Conservation (phyloP, 73 alveolate species). For the Paramecium primaurelia region DNA sequence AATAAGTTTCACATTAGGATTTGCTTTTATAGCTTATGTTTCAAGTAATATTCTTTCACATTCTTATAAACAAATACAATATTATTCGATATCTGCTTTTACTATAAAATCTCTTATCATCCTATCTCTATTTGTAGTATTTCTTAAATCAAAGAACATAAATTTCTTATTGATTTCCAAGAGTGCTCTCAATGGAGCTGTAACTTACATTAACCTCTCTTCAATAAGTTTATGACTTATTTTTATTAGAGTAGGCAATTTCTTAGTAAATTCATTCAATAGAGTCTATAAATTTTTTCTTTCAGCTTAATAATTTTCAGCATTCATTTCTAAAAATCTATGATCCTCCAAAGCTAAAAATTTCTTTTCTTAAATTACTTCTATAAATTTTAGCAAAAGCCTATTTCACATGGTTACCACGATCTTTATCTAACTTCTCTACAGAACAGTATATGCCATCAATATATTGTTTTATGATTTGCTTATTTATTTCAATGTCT, state of each 20-base stretch:
- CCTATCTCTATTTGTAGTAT: constrained; percentile 25
- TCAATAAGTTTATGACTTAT: constrained; percentile 41
- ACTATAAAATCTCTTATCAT: constrained; percentile 48
- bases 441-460: constrained; percentile 55
- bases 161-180: constrained; percentile 52
- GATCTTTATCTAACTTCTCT: constrained; percentile 21
- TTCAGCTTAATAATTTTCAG: not conserved
- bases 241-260: constrained; percentile 32
- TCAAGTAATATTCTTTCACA: constrained; percentile 22
- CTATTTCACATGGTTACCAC: constrained; percentile 44
- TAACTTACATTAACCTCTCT: constrained; percentile 25
- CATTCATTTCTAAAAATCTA: constrained; percentile 1
- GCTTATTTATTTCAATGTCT: constrained; percentile 54
- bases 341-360: constrained; percentile 20
- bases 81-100: constrained; percentile 43
- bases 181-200: constrained; percentile 32
- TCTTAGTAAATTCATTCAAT: constrained; percentile 41
- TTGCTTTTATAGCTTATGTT: not conserved
- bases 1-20: not conserved
- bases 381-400: constrained; percentile 36
- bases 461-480: not conserved
- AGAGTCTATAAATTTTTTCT: not conserved
- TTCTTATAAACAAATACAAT: constrained; percentile 31
- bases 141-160: constrained; percentile 33
- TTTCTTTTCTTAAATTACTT: not conserved